Percentiles rank a stretch among this genome's conserved stretches.
Conservation (phyloP, 192 early-diverging fungal species). For the Gryganskiella cystojenkinii region DNA sequence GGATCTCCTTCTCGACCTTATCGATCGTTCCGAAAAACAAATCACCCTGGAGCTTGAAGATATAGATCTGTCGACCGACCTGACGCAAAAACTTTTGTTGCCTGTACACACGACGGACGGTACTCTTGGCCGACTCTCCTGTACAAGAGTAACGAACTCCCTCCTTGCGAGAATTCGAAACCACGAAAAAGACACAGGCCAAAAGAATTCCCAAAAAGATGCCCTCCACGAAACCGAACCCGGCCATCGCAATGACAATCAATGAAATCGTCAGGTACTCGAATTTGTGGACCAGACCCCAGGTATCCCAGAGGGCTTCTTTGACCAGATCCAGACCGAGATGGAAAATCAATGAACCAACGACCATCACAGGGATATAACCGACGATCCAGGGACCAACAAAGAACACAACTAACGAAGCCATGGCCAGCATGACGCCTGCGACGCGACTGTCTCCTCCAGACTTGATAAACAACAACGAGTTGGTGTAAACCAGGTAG, state of each 20-base stretch:
- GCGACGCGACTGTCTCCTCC: conserved; percentile 90
- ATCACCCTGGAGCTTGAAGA: conserved; percentile 92
- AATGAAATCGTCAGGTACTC: conserved; percentile 92
- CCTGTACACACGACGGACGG: conserved; percentile 87
- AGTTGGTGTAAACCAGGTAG: conserved; percentile 95
- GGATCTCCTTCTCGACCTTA: conserved; percentile 80
- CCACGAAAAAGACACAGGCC: conserved; percentile 96
- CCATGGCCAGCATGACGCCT: conserved; percentile 83
- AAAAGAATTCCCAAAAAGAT: conserved; percentile 93
- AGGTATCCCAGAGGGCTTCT: conserved; percentile 90
- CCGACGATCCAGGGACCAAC: conserved; percentile 88
- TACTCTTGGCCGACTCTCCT: conserved; percentile 79
- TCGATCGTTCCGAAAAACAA: conserved; percentile 98
- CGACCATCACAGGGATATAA: conserved; percentile 94
- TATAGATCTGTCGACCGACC: conserved; percentile 87
- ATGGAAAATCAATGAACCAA: conserved; percentile 96
- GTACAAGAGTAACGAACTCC: conserved; percentile 76
- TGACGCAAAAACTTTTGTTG: conserved; percentile 89
- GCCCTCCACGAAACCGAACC: conserved; percentile 96
- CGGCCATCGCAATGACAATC: conserved; percentile 90
- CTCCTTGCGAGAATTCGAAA: conserved; percentile 73
- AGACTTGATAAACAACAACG: conserved; percentile 91
- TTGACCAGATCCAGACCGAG: conserved; percentile 93
- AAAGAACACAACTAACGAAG: conserved; percentile 81
- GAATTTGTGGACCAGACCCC: conserved; percentile 82